Evolutionary conservation across 2,329 filamentous ascomycete genomes (phyloP).

Genomic region (Drechslerella coelobrocha): DNA sequence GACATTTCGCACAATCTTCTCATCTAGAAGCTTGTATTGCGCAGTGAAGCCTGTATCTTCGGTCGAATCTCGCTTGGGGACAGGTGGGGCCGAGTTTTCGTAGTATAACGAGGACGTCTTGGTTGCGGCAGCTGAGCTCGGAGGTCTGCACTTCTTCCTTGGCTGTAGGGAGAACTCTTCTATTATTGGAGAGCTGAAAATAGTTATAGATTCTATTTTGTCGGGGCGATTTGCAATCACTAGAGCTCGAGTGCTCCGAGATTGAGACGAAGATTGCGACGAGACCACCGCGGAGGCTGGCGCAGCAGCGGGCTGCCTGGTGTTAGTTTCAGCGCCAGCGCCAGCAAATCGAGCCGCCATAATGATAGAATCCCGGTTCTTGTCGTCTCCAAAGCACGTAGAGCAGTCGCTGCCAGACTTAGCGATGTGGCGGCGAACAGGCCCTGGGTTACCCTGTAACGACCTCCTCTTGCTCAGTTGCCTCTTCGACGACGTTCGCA

Average conservation of each 20-base stretch:
- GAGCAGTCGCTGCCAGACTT: slow-evolving; percentile 45
- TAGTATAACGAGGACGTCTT: slow-evolving; percentile 44
- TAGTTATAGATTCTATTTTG: slow-evolving; percentile 29
- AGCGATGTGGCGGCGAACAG: slow-evolving; percentile 41
- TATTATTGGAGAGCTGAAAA: slow-evolving; percentile 43
- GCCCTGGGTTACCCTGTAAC: slow-evolving; percentile 22
- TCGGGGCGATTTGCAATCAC: slow-evolving; percentile 14
- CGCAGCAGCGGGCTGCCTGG: slow-evolving; percentile 3
- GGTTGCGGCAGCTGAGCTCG: slow-evolving; percentile 43
- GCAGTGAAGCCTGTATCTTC: slow-evolving; percentile 43
- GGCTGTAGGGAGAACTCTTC: slow-evolving; percentile 46
- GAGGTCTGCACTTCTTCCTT: slow-evolving; percentile 36
- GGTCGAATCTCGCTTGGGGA: slow-evolving; percentile 22
- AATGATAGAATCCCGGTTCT: slow-evolving; percentile 38
- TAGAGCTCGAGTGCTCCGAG: slow-evolving; percentile 3
- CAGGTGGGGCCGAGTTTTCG: slow-evolving; percentile 33
- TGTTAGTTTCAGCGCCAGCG: no score
- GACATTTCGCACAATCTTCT: slow-evolving; percentile 39
- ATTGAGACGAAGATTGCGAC: slow-evolving; percentile 11
- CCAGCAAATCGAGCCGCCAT: slow-evolving; percentile 20
- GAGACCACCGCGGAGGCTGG: slow-evolving; percentile 6
- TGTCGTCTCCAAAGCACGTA: slow-evolving; percentile 46
- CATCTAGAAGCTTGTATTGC: slow-evolving; percentile 48
- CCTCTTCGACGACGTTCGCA: slow-evolving; percentile 30
- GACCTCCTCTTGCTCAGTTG: slow-evolving; percentile 32